Conservation (phyloP, 163 green algal species). For the Smithsoniella earleae region DNA sequence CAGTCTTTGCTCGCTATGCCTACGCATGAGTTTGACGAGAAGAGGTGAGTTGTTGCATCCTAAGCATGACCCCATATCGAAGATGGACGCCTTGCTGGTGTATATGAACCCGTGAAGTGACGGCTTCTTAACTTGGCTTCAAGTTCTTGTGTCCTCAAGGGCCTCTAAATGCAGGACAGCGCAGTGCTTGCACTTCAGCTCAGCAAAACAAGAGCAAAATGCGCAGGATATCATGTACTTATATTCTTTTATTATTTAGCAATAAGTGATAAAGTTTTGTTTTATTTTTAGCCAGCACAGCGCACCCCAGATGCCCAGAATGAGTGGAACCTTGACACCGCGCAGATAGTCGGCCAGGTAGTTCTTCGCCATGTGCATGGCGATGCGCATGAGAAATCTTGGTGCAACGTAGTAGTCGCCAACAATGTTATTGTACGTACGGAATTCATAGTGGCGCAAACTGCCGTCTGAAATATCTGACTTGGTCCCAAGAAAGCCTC, state of each 20-base stretch:
- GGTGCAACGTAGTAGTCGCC: conserved; percentile 72
- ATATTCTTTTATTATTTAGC: background rate
- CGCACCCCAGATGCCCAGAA: conserved; percentile 88
- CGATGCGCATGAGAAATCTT: conserved; percentile 56
- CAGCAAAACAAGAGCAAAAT: no score
- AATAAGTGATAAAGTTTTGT: background rate
- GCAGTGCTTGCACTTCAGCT: no score
- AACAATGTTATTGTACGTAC: conserved; percentile 44
- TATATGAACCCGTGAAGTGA: no score
- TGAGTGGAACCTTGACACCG: conserved; percentile 62
- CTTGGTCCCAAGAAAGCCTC: conserved; percentile 37
- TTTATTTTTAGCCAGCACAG: conserved; percentile 40
- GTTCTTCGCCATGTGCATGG: conserved; percentile 74
- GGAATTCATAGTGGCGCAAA: conserved; percentile 39
- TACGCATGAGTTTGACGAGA: no score
- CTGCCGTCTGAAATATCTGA: conserved; percentile 42
- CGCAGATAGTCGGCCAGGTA: conserved; percentile 50
- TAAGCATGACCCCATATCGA: no score
- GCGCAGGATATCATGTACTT: background rate
- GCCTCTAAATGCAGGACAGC: background rate
- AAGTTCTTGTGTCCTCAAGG: background rate
- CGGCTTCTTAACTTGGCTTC: background rate
- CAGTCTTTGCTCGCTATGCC: no score
- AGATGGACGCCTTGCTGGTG: no score
- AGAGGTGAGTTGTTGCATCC: no score